phyloP scores from a whole-genome alignment of 139 green algal genomes.

The Chlamydomonas eustigma region DNA sequence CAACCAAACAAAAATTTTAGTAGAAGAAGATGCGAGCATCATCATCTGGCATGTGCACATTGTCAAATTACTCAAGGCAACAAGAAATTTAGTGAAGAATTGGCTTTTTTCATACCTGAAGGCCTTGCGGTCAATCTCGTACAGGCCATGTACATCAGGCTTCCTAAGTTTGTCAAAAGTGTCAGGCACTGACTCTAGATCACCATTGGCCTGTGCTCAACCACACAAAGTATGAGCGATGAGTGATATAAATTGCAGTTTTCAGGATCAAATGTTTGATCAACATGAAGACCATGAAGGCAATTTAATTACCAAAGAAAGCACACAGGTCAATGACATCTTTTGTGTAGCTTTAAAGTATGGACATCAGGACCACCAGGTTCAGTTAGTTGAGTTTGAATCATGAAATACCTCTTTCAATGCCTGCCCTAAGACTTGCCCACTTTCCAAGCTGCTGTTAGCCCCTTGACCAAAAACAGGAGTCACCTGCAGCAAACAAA shows the following conservation, averaged over 20 bases:
- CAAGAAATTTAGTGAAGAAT: background rate
- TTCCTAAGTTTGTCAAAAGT: constrained; percentile 27
- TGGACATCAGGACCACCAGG: no score
- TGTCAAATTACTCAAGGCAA: background rate
- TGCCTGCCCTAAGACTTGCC: constrained; percentile 38
- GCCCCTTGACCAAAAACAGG: constrained; percentile 55
- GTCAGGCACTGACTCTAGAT: constrained; percentile 23
- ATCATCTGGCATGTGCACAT: background rate
- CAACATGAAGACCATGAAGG: no score
- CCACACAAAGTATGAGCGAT: no score
- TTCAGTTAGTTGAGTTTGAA: no score
- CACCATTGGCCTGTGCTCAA: constrained; percentile 5
- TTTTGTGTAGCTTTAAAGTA: no score
- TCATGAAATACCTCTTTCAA: constrained; percentile 27
- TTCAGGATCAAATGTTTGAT: no score
- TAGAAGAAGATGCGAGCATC: background rate
- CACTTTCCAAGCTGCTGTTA: constrained; percentile 58
- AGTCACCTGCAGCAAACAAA: constrained; percentile 33
- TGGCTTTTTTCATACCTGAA: constrained; percentile 5
- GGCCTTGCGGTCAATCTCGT: constrained; percentile 51
- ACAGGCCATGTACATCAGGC: constrained; percentile 40
- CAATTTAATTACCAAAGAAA: no score
- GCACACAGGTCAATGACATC: no score
- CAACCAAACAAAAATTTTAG: background rate
- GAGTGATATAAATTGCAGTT: no score